A percentile compares a stretch with the other conserved stretches of the same genome.
These are phyloP conservation scores for Cupressus sempervirens DNA, from an alignment of 75 land plant species.

Conservation along the genomic window DNA sequence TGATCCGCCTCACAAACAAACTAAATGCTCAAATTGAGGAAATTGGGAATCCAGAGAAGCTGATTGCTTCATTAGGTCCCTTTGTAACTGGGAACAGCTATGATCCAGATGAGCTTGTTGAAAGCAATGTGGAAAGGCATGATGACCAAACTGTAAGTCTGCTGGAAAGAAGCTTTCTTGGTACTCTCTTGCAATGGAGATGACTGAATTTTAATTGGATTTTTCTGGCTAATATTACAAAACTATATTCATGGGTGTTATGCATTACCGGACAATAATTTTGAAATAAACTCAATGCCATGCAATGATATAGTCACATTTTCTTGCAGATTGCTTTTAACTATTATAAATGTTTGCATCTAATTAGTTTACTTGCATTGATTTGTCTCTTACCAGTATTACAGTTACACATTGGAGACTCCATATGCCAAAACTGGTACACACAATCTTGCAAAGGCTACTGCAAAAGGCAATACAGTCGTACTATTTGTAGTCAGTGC, in stretches of 20 bases:
- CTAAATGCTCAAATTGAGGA: conserved; percentile 94
- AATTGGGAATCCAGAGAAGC: conserved; percentile 87
- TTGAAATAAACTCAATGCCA: neutral
- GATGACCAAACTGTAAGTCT: conserved; percentile 70
- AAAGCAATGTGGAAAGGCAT: conserved; percentile 59
- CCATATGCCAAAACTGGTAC: conserved; percentile 90
- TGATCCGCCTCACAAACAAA: conserved; percentile 97
- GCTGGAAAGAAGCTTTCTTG: neutral
- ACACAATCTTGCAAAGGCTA: conserved; percentile 95
- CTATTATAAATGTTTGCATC: neutral
- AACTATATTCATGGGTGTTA: neutral
- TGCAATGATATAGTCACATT: neutral
- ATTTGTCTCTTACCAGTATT: conserved; percentile 56
- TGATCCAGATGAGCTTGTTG: conserved; percentile 93
- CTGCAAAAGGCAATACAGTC: conserved; percentile 91
- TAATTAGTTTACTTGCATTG: neutral
- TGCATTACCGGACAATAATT: neutral
- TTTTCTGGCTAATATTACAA: neutral
- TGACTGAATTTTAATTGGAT: neutral
- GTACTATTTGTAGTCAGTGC: conserved; percentile 91
- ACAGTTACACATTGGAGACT: conserved; percentile 80
- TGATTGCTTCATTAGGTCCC: conserved; percentile 93
- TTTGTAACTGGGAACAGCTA: conserved; percentile 95
- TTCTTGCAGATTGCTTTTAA: neutral
- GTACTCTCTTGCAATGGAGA: neutral